These are phyloP conservation scores for Corniculantispora saksenae DNA, from an alignment of 2,329 filamentous ascomycete genomes.

Conservation along the genomic window DNA sequence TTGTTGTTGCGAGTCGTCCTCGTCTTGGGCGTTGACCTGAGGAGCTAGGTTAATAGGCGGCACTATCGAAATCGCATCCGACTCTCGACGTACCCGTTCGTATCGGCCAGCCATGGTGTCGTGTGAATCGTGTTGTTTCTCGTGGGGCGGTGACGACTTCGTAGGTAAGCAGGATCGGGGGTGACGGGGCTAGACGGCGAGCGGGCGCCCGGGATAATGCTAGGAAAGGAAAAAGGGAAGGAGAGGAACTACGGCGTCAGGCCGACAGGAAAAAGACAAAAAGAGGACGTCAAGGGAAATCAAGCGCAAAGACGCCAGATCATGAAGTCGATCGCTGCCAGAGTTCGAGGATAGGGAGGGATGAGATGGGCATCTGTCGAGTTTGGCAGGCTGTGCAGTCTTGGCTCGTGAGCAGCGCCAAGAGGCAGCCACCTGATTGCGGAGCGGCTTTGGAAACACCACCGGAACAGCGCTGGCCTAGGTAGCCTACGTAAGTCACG, in stretches of 20 bases:
- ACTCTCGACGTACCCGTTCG: slow-evolving; percentile 51
- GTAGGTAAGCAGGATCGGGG: neutral
- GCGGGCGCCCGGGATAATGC: neutral
- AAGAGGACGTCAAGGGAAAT: slow-evolving; percentile 24
- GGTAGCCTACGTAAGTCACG: slow-evolving; percentile 6
- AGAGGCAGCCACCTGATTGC: slow-evolving; percentile 16
- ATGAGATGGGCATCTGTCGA: slow-evolving; percentile 4
- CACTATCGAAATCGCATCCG: neutral
- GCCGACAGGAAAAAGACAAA: slow-evolving; percentile 9
- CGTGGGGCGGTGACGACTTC: slow-evolving; percentile 5
- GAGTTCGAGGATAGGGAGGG: slow-evolving; percentile 11
- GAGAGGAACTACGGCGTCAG: neutral
- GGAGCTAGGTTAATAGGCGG: slow-evolving; percentile 23
- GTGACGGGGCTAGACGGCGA: neutral
- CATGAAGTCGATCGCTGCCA: slow-evolving; percentile 21
- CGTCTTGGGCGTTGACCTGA: slow-evolving; percentile 61
- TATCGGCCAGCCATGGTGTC: slow-evolving; percentile 55
- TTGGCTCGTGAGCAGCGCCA: slow-evolving; percentile 16
- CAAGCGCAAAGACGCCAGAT: slow-evolving; percentile 17
- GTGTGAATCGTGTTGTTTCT: slow-evolving; percentile 24
- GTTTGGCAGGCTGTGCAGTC: slow-evolving; percentile 5
- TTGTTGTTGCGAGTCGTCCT: slow-evolving; percentile 43
- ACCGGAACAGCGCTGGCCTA: neutral
- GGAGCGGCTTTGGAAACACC: slow-evolving; percentile 2
- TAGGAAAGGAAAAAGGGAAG: neutral